A percentile compares a stretch with the other conserved stretches of the same genome.
phyloP scores from a whole-genome alignment of 495 filamentous ascomycete species.

The Penicilliopsis zonata region DNA sequence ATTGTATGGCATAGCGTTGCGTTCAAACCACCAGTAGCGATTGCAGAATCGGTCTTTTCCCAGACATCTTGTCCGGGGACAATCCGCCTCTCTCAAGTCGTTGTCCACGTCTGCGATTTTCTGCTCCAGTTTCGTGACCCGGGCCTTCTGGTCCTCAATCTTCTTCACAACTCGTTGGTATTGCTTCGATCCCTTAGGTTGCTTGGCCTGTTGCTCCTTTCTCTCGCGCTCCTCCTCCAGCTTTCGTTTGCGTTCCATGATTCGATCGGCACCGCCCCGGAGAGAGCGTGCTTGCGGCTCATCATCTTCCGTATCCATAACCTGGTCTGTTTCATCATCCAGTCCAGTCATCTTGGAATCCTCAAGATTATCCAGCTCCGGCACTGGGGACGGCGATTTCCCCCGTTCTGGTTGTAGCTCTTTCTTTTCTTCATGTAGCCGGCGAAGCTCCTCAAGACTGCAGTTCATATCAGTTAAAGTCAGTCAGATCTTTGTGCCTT shows the following conservation, averaged over 20 bases:
- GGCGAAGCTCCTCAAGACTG: slow-evolving; percentile 76
- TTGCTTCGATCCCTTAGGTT: slow-evolving; percentile 77
- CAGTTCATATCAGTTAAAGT: slow-evolving; percentile 32
- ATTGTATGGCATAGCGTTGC: slow-evolving; percentile 93
- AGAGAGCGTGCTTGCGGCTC: slow-evolving; percentile 50
- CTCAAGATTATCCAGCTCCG: slow-evolving; percentile 42
- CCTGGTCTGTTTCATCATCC: slow-evolving; percentile 38
- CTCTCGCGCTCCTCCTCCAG: slow-evolving; percentile 71
- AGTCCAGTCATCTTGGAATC: slow-evolving; percentile 60
- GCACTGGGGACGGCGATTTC: slow-evolving; percentile 51
- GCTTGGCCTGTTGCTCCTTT: slow-evolving; percentile 66
- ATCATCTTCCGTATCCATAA: slow-evolving; percentile 52
- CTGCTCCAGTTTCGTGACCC: slow-evolving; percentile 67
- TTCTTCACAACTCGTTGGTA: slow-evolving; percentile 78
- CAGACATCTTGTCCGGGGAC: slow-evolving; percentile 75
- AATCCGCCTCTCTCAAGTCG: slow-evolving; percentile 86
- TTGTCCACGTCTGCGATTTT: slow-evolving; percentile 78
- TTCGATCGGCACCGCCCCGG: slow-evolving; percentile 66
- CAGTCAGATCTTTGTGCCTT: slow-evolving; percentile 7
- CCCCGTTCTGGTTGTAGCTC: slow-evolving; percentile 59
- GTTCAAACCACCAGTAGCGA: slow-evolving; percentile 97
- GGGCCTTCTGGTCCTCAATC: slow-evolving; percentile 72
- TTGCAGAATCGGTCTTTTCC: slow-evolving; percentile 96
- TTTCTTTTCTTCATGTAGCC: slow-evolving; percentile 79
- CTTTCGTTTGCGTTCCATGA: slow-evolving; percentile 70